Base-by-base conservation (phyloP, 805 yeast genomes). In the Tetrapisispora pingtungensis region DNA sequence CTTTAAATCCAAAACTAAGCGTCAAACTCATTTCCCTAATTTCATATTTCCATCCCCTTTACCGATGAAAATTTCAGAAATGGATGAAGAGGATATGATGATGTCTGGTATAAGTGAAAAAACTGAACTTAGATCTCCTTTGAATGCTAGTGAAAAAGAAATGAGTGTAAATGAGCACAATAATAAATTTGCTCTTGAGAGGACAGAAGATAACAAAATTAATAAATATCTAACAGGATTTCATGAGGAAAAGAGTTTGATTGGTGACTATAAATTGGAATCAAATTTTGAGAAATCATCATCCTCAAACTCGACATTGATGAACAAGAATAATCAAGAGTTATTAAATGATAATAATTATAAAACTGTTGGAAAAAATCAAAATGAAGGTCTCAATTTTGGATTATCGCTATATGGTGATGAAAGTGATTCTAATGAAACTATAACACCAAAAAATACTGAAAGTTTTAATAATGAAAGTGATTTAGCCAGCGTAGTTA, bases 61-160 rank as follows among this genome's bases (percentile, higher is more conserved):
- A n/a, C 32, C 18, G n/a, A 10, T 5, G 13, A 34, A 30, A 12
- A 41, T 43, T 15, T 46, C 44, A 17, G 35, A 38, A 30, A 35
- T 55, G 30, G 64, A 62, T 38, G 63, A 56, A 33, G 66, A 62
- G 38, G 66, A 62, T 43, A 45, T 47, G 36, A 31, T 61, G 44
- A 59, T 59, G 61, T 52, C 61, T 7, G 65, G 65, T 10, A 27
- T 14, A 28, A 19, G 17, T 7, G 30, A 36, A 14, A 20, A n/a
- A n/a, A n/a, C n/a, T n/a, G n/a, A n/a, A n/a, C n/a, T n/a, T n/a
- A n/a, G n/a, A n/a, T n/a, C n/a, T n/a, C n/a, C n/a, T n/a, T n/a
- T n/a, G n/a, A n/a, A n/a, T n/a, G n/a, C 12, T 17, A 3, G 13
- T 35, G 17, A 20, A 10, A 22, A 5, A 22, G 26, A 8, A 22